Percentiles rank a stretch among this genome's conserved stretches.
phyloP scores from a whole-genome alignment of 2,329 filamentous ascomycete species.

The Fusarium sarcochroum region DNA sequence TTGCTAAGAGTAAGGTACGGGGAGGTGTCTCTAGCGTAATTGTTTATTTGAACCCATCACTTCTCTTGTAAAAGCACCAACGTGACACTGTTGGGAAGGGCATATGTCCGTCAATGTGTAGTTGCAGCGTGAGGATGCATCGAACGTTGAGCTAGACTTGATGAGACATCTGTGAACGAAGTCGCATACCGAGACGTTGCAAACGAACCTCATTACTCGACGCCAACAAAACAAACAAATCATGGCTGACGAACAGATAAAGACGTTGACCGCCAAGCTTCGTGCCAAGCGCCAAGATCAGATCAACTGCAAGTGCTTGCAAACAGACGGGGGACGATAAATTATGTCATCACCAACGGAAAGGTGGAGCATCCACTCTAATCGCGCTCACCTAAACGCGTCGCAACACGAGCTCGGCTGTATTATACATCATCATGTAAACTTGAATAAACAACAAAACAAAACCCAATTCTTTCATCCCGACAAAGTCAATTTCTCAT shows the following conservation, averaged over 20 bases:
- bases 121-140: background rate
- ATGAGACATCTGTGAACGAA: background rate
- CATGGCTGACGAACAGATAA: background rate
- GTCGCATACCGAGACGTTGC: background rate
- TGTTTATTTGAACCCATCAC: conserved; percentile 30
- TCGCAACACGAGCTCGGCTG: conserved; percentile 7
- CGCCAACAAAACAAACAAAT: background rate
- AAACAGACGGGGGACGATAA: background rate
- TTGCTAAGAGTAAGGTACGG: background rate
- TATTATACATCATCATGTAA: conserved; percentile 24
- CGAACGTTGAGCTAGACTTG: background rate
- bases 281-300: conserved; percentile 26
- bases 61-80: background rate
- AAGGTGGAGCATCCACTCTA: conserved; percentile 6
- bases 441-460: conserved; percentile 26
- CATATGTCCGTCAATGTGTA: background rate
- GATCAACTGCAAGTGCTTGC: conserved; percentile 30
- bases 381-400: conserved; percentile 16
- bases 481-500: background rate
- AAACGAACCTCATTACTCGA: background rate
- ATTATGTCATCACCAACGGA: conserved; percentile 16
- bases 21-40: conserved; percentile 20
- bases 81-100: background rate
- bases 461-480: conserved; percentile 11
- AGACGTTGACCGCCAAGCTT: conserved; percentile 22